Evolutionary conservation across 495 filamentous ascomycete genomes (phyloP).

Genomic region (Aspergillus cavernicola): DNA sequence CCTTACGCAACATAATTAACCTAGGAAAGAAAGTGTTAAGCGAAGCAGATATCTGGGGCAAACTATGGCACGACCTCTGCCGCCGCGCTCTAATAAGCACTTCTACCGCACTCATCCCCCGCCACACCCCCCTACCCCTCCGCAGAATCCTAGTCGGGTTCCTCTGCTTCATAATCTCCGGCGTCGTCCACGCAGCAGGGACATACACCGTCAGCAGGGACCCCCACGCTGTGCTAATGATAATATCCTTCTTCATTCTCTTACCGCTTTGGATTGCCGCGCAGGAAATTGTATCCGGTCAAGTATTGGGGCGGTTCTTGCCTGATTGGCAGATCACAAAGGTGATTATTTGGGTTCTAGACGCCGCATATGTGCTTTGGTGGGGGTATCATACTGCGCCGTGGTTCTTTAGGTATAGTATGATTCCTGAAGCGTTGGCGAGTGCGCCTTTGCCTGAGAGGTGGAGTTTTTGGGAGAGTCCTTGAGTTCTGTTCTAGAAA

Average conservation of each 20-base stretch:
- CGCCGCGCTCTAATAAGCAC: conserved; percentile 14
- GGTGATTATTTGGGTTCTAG: conserved; percentile 60
- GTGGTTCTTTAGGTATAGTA: conserved; percentile 19
- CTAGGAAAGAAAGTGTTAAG: not conserved
- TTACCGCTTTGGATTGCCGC: conserved; percentile 14
- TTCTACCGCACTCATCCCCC: conserved; percentile 2
- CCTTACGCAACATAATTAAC: no score
- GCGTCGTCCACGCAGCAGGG: conserved; percentile 11
- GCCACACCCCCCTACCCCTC: not conserved
- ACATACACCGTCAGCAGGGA: conserved; percentile 16
- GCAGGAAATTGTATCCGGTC: conserved; percentile 8
- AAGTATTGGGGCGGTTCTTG: not conserved
- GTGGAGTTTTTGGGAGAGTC: not conserved
- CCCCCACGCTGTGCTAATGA: conserved; percentile 9
- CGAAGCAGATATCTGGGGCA: conserved; percentile 20
- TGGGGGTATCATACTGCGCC: conserved; percentile 19
- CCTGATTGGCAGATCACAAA: not conserved
- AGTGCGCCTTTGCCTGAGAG: not conserved
- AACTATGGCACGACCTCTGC: conserved; percentile 22
- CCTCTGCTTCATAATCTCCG: conserved; percentile 15
- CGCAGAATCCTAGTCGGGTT: conserved; percentile 6
- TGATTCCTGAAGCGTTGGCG: conserved; percentile 13
- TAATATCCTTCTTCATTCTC: conserved; percentile 20
- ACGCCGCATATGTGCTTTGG: conserved; percentile 25
- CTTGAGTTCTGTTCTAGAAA: not conserved